Evolutionary conservation across 1,139 yeast genomes (phyloP).

Genomic region (Debaryomyces psychrophilus): DNA sequence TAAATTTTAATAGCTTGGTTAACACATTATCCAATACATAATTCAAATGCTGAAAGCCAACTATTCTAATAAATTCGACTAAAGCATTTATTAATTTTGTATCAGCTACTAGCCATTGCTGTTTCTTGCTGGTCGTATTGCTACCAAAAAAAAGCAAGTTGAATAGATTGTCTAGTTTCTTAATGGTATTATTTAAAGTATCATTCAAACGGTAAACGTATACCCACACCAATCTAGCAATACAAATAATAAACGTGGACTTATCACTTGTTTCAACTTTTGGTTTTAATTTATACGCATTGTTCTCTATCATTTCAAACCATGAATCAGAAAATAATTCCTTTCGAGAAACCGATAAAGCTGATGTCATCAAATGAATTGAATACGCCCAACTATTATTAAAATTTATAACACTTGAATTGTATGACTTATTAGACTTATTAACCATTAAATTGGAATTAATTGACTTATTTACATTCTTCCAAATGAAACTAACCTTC

Average conservation of each 20-base stretch:
- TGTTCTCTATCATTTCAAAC: slow-evolving; percentile 66
- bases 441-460: slow-evolving; percentile 1
- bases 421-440: background rate
- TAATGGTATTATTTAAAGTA: slow-evolving; percentile 82
- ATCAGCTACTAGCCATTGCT: slow-evolving; percentile 73
- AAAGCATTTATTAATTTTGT: slow-evolving; percentile 62
- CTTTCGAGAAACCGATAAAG: slow-evolving; percentile 79
- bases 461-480: slow-evolving; percentile 19
- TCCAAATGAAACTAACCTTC: slow-evolving; percentile 48
- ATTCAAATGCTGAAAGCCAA: slow-evolving; percentile 80
- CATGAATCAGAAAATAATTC: slow-evolving; percentile 77
- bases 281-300: slow-evolving; percentile 39
- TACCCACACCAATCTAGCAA: slow-evolving; percentile 84
- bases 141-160: slow-evolving; percentile 56
- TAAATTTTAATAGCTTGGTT: slow-evolving; percentile 57
- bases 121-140: slow-evolving; percentile 53
- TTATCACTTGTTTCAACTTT: slow-evolving; percentile 58
- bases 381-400: slow-evolving; percentile 72
- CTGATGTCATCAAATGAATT: slow-evolving; percentile 69
- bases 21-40: slow-evolving; percentile 78
- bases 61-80: slow-evolving; percentile 70
- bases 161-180: slow-evolving; percentile 54
- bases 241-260: slow-evolving; percentile 62
- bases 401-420: background rate
- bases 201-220: slow-evolving; percentile 85